phyloP scores from a whole-genome alignment of 306 rosid genomes.

The Calophaca sinica region DNA sequence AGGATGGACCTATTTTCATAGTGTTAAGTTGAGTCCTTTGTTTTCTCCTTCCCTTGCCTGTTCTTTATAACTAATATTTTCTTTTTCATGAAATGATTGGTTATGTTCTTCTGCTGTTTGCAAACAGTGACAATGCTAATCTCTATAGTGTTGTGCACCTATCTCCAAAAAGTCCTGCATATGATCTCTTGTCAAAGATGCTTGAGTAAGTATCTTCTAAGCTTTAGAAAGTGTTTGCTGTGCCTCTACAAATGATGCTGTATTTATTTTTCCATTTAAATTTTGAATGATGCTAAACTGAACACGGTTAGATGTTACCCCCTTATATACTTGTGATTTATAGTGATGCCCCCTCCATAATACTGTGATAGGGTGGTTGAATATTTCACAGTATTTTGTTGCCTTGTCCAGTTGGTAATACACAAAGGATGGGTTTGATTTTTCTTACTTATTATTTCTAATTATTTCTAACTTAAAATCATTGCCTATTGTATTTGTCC shows the following conservation, averaged over 20 bases:
- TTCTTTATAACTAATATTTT: not conserved
- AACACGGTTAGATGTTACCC: slow-evolving; percentile 10
- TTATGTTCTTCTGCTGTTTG: slow-evolving; percentile 31
- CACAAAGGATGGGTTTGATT: slow-evolving; percentile 31
- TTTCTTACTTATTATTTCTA: too few relatives aligned
- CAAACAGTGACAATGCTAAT: slow-evolving; percentile 80
- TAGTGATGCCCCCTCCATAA: slow-evolving; percentile 10
- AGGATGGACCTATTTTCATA: slow-evolving; percentile 25
- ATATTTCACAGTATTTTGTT: slow-evolving; percentile 18
- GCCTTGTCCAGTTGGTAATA: slow-evolving; percentile 34
- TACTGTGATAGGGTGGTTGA: slow-evolving; percentile 29
- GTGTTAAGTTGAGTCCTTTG: not conserved
- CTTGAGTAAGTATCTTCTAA: slow-evolving; percentile 81
- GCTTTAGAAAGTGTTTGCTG: slow-evolving; percentile 11
- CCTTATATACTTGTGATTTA: slow-evolving; percentile 2
- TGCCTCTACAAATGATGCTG: slow-evolving; percentile 11
- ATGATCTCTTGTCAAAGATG: slow-evolving; percentile 94
- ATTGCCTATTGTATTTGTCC: too few relatives aligned
- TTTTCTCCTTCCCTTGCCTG: slow-evolving; percentile 16
- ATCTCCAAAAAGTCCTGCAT: slow-evolving; percentile 81
- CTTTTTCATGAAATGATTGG: slow-evolving; percentile 33
- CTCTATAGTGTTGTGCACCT: slow-evolving; percentile 79
- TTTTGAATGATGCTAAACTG: slow-evolving; percentile 29
- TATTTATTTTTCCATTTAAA: slow-evolving; percentile 23
- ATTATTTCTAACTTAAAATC: too few relatives aligned